phyloP scores from a whole-genome alignment of 495 filamentous ascomycete genomes.

The Penicillium taxi region DNA sequence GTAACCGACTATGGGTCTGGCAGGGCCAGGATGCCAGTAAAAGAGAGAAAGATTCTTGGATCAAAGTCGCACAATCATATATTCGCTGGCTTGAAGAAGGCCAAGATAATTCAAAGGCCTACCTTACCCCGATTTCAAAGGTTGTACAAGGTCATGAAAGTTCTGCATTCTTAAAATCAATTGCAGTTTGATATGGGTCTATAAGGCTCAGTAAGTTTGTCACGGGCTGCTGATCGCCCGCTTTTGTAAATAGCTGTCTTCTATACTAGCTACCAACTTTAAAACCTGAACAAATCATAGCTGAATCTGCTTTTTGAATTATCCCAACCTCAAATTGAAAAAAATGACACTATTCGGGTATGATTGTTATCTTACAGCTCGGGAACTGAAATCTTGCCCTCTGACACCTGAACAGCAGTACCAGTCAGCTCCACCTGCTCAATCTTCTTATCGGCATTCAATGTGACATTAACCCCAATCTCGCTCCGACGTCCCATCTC shows the following conservation, averaged over 20 bases:
- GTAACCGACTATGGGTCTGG: conserved; percentile 52
- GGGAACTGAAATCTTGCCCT: conserved; percentile 34
- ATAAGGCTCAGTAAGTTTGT: too few relatives aligned
- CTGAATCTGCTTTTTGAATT: too few relatives aligned
- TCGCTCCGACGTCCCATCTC: conserved; percentile 69
- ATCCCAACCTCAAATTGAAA: too few relatives aligned
- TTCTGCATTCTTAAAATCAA: conserved; percentile 36
- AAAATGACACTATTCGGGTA: too few relatives aligned
- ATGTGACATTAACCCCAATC: conserved; percentile 40
- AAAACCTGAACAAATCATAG: too few relatives aligned
- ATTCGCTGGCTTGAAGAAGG: conserved; percentile 39
- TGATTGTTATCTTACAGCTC: too few relatives aligned
- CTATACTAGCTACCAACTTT: too few relatives aligned
- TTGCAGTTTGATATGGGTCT: conserved; percentile 21
- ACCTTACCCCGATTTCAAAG: conserved; percentile 44
- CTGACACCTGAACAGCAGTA: conserved; percentile 50
- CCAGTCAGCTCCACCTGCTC: conserved; percentile 48
- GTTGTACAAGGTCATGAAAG: conserved; percentile 48
- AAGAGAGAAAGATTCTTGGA: conserved; percentile 48
- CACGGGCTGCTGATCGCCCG: too few relatives aligned
- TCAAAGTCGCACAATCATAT: conserved; percentile 49
- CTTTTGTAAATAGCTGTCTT: too few relatives aligned
- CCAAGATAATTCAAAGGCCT: conserved; percentile 26
- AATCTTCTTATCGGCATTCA: conserved; percentile 27
- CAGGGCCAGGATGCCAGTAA: conserved; percentile 47